Conservation (phyloP, 2,329 filamentous ascomycete genomes). For the Fusarium robinianum region DNA sequence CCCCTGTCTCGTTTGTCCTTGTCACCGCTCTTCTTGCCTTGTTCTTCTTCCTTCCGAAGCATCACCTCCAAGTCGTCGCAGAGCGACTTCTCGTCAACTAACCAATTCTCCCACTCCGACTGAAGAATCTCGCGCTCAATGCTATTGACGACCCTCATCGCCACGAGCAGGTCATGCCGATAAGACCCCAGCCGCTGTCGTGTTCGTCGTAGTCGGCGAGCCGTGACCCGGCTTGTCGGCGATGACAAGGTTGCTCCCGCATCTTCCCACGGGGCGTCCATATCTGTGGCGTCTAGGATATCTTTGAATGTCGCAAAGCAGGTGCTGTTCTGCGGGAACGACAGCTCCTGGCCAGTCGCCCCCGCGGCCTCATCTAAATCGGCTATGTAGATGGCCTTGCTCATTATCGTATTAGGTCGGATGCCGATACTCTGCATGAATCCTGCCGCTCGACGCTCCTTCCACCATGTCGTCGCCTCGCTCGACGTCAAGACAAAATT, state of each 20-base stretch:
- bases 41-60: slow-evolving; percentile 42
- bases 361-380: slow-evolving; percentile 73
- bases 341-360: slow-evolving; percentile 37
- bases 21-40: slow-evolving; percentile 19
- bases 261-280: slow-evolving; percentile 61
- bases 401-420: slow-evolving; percentile 77
- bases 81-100: slow-evolving; percentile 74
- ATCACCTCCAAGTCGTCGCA: slow-evolving; percentile 66
- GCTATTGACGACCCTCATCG: slow-evolving; percentile 85
- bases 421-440: slow-evolving; percentile 87
- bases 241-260: slow-evolving; percentile 54
- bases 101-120: slow-evolving; percentile 93
- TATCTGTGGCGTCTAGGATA: slow-evolving; percentile 61
- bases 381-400: slow-evolving; percentile 78
- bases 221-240: slow-evolving; percentile 56
- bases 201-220: slow-evolving; percentile 73
- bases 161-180: slow-evolving; percentile 87
- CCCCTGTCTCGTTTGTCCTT: slow-evolving; percentile 29
- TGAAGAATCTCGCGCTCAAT: slow-evolving; percentile 85
- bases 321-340: slow-evolving; percentile 54
- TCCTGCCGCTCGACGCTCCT: slow-evolving; percentile 75
- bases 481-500: slow-evolving; percentile 78
- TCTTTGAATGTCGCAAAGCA: slow-evolving; percentile 65
- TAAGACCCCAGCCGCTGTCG: slow-evolving; percentile 82
- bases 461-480: slow-evolving; percentile 79